Base-by-base conservation (phyloP, 768 basidiomycete genomes). In the Ramaria sp. region DNA sequence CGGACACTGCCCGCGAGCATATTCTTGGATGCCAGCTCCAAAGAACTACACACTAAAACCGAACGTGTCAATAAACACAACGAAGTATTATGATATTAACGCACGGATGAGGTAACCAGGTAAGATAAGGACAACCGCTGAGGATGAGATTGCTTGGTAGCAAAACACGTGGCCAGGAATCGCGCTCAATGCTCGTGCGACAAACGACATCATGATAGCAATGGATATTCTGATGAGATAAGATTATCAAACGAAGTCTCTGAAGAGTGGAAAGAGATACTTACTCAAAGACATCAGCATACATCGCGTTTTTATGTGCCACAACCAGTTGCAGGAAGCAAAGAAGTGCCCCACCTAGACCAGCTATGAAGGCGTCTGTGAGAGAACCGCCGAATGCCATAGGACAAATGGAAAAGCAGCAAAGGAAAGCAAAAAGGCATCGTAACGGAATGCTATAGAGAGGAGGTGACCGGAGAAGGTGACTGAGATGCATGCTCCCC, bases 211-310 rank as follows among this genome's bases (percentile, higher is more conserved):
- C 30, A 87, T 65, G 55, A 88, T 88, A 1, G 87, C 85, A 20
- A 87, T 80, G 0, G 85, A 86, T 57, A 92, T 88, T 62, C 89
- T 92, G 60, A 37, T 27, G 34, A 28, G 27, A 18, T 48, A 37
- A 42, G 10, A 66, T 49, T n/a, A n/a, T n/a, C n/a, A 44, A 34
- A 24, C 27, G 50, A n/a, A 3, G 34, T 55, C 20, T 30, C 34
- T 51, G 53, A 28, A 24, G 30, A 52, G 18, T 27, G 16, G n/a
- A n/a, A 20, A 48, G 41, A 41, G 7, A 39, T 47, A 72, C 85
- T 66, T 63, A 92, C 92, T 95, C 92, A 59, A 92, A 94, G 50
- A 94, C 88, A 61, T 90, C 92, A 45, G 88, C 86, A 64, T 91
- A 92, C 64, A 92, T 73, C 0, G 82, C 73, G 62, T 83, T 89